Percentiles rank a stretch among this genome's conserved stretches.
These are phyloP conservation scores for Saccharomyces hybrid DNA, from an alignment of 1,139 yeast species.

Conservation along the genomic window DNA sequence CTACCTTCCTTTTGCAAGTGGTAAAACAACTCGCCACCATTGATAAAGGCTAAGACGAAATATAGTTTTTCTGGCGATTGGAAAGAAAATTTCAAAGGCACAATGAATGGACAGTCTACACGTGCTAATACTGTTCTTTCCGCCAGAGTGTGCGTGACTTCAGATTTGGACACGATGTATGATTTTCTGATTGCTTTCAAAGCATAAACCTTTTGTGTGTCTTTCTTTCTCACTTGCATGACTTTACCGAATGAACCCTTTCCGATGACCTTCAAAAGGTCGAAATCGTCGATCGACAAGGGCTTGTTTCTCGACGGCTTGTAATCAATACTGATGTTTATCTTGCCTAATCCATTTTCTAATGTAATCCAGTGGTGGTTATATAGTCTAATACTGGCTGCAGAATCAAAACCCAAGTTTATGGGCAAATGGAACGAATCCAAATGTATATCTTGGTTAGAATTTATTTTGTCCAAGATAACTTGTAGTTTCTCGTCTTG, in stretches of 20 bases:
- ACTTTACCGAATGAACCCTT: slow-evolving; percentile 98
- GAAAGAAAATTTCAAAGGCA: slow-evolving; percentile 92
- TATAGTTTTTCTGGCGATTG: slow-evolving; percentile 93
- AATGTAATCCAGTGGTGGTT: slow-evolving; percentile 42
- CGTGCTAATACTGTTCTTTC: slow-evolving; percentile 92
- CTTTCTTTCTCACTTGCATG: slow-evolving; percentile 94
- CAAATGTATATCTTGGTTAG: slow-evolving; percentile 37
- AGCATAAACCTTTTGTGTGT: slow-evolving; percentile 90
- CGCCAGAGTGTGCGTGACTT: slow-evolving; percentile 92
- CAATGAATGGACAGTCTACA: slow-evolving; percentile 92
- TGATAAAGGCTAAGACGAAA: slow-evolving; percentile 82
- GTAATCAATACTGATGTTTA: slow-evolving; percentile 68
- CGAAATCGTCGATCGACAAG: slow-evolving; percentile 83
- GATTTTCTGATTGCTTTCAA: slow-evolving; percentile 87
- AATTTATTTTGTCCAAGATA: slow-evolving; percentile 31
- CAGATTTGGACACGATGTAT: slow-evolving; percentile 87
- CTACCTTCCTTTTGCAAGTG: slow-evolving; percentile 88
- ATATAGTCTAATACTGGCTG: slow-evolving; percentile 36
- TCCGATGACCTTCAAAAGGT: slow-evolving; percentile 86
- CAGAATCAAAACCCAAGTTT: slow-evolving; percentile 33
- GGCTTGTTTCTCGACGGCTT: slow-evolving; percentile 66
- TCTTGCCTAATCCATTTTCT: slow-evolving; percentile 33
- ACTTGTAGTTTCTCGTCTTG: slow-evolving; percentile 30
- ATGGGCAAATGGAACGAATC: slow-evolving; percentile 33
- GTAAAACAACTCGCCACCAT: slow-evolving; percentile 95